Conservation (phyloP, 257 asterid species). For the Lithospermum erythrorhizon region DNA sequence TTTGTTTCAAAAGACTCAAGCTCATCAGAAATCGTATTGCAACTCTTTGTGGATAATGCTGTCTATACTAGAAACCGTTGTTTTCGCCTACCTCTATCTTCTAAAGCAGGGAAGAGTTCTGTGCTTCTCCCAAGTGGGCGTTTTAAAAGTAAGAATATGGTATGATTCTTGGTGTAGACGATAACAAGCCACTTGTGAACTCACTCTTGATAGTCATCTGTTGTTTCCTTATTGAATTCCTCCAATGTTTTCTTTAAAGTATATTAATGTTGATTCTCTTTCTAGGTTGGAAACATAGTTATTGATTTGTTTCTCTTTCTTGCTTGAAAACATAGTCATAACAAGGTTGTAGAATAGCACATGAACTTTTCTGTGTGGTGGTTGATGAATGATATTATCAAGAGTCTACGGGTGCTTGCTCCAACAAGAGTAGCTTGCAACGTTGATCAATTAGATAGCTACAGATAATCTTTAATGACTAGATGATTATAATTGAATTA, state of each 20-base stretch:
- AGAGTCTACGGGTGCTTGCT: no score
- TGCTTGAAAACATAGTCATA: no score
- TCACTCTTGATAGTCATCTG: not conserved
- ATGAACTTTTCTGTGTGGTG: no score
- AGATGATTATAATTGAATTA: no score
- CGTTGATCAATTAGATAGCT: no score
- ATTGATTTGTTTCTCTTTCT: no score
- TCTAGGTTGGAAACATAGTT: no score
- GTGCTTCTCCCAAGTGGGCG: slow-evolving; percentile 87
- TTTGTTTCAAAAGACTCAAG: slow-evolving; percentile 57
- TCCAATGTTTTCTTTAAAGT: not conserved
- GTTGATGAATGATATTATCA: no score
- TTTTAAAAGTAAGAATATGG: slow-evolving; percentile 79
- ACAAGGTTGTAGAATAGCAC: no score
- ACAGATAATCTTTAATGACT: no score
- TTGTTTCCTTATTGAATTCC: not conserved
- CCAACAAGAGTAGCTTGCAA: no score
- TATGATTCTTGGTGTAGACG: slow-evolving; percentile 20
- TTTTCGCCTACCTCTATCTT: slow-evolving; percentile 83
- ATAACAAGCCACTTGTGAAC: not conserved
- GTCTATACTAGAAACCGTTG: slow-evolving; percentile 94
- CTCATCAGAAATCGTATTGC: slow-evolving; percentile 31
- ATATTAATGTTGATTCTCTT: no score
- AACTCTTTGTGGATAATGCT: slow-evolving; percentile 83
- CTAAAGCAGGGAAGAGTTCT: slow-evolving; percentile 85